phyloP scores from a whole-genome alignment of 1,284 basidiomycete species.

The Austroboletus niveus region DNA sequence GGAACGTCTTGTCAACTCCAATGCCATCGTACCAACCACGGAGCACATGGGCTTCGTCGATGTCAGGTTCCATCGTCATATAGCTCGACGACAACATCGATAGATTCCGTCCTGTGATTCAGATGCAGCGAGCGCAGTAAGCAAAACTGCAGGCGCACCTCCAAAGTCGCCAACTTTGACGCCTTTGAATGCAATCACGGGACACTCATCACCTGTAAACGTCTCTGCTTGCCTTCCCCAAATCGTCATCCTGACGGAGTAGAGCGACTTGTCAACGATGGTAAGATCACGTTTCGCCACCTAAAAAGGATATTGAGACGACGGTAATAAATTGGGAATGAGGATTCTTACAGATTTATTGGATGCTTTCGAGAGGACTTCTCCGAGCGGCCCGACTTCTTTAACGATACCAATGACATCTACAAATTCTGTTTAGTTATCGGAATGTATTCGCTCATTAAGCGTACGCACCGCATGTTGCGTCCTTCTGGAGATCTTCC shows the following conservation, averaged over 20 bases:
- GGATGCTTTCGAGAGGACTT: slow-evolving; percentile 74
- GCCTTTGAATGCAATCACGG: slow-evolving; percentile 92
- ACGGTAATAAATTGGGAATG: not conserved
- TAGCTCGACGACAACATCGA: slow-evolving; percentile 69
- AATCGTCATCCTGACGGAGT: slow-evolving; percentile 82
- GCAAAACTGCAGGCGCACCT: slow-evolving; percentile 44
- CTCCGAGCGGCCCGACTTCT: slow-evolving; percentile 67
- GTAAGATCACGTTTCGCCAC: slow-evolving; percentile 86
- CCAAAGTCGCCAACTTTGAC: slow-evolving; percentile 95
- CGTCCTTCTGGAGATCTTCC: slow-evolving; percentile 69
- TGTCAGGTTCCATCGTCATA: slow-evolving; percentile 87
- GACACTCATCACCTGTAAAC: slow-evolving; percentile 57
- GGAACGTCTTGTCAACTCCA: slow-evolving; percentile 65
- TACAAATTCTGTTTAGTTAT: slow-evolving; percentile 30
- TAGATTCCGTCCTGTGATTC: slow-evolving; percentile 63
- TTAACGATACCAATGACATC: slow-evolving; percentile 88
- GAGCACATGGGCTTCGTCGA: slow-evolving; percentile 80
- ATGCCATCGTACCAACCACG: slow-evolving; percentile 90
- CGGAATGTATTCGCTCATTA: slow-evolving; percentile 3
- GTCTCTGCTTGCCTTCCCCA: slow-evolving; percentile 97
- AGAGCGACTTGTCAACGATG: slow-evolving; percentile 84
- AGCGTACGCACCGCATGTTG: slow-evolving; percentile 63
- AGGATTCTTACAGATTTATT: slow-evolving; percentile 52
- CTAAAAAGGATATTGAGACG: slow-evolving; percentile 37
- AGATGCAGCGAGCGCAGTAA: not conserved